Evolutionary conservation across 2,329 filamentous ascomycete species (phyloP).

Genomic region (Thelonectria rubi): DNA sequence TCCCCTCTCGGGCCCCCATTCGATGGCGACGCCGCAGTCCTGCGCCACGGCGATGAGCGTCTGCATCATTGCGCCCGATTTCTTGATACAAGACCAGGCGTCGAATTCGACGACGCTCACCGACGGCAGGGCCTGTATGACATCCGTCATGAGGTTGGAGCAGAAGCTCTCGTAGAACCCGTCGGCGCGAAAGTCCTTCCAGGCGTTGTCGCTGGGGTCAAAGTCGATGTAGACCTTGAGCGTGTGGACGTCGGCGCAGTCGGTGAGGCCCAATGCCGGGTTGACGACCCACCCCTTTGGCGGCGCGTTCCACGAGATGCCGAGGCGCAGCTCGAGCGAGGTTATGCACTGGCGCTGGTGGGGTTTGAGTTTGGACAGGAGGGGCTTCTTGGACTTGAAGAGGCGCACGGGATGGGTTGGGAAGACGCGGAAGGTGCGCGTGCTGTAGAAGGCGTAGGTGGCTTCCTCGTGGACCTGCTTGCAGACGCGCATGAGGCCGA

Average conservation of each 20-base stretch:
- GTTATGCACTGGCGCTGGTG: constrained; percentile 68
- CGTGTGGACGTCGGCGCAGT: constrained; percentile 66
- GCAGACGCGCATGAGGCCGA: constrained; percentile 69
- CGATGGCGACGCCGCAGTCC: constrained; percentile 60
- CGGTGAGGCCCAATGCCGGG: constrained; percentile 67
- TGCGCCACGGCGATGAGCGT: constrained; percentile 64
- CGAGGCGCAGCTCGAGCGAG: constrained; percentile 74
- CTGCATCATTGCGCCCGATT: constrained; percentile 70
- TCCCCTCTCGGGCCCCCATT: constrained; percentile 73
- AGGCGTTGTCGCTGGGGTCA: constrained; percentile 74
- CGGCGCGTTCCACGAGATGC: constrained; percentile 76
- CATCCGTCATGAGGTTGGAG: constrained; percentile 61
- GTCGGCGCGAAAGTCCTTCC: constrained; percentile 72
- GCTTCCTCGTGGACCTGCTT: constrained; percentile 70
- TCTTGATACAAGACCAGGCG: constrained; percentile 71
- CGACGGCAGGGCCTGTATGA: constrained; percentile 66
- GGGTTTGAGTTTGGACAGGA: constrained; percentile 72
- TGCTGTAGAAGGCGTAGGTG: constrained; percentile 71
- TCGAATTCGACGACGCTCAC: constrained; percentile 73
- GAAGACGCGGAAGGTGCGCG: constrained; percentile 71
- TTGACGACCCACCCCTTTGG: constrained; percentile 77
- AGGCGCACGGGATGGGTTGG: constrained; percentile 70
- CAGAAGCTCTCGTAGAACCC: constrained; percentile 78
- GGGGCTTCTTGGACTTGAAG: constrained; percentile 77
- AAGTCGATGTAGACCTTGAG: constrained; percentile 76